Evolutionary conservation across 2,329 filamentous ascomycete species (phyloP).

Genomic region (Apiospora saccharicola): DNA sequence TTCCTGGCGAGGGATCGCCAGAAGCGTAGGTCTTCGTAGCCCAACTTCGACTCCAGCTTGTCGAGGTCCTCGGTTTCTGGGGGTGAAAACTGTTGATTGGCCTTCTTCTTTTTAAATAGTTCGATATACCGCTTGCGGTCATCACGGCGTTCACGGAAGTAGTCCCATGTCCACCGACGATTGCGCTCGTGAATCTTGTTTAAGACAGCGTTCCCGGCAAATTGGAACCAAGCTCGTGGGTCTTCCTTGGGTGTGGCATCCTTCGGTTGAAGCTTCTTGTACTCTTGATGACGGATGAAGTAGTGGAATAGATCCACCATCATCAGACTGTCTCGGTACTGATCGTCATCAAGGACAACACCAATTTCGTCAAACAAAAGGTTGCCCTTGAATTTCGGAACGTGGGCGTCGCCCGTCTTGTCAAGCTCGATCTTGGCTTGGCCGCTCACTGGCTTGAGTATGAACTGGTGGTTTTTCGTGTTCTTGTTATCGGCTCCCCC

Average conservation of each 20-base stretch:
- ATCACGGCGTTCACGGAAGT: slow-evolving; percentile 90
- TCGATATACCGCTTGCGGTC: slow-evolving; percentile 89
- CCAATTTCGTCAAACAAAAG: slow-evolving; percentile 97
- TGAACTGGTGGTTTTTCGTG: slow-evolving; percentile 79
- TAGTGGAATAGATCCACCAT: slow-evolving; percentile 98
- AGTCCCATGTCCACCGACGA: slow-evolving; percentile 93
- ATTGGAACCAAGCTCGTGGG: slow-evolving; percentile 89
- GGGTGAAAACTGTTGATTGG: slow-evolving; percentile 72
- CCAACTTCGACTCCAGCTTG: slow-evolving; percentile 83
- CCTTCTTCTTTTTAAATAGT: slow-evolving; percentile 93
- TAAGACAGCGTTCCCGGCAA: slow-evolving; percentile 88
- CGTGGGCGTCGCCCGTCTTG: slow-evolving; percentile 82
- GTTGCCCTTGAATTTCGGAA: slow-evolving; percentile 88
- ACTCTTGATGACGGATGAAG: slow-evolving; percentile 96
- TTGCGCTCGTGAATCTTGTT: slow-evolving; percentile 96
- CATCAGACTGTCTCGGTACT: slow-evolving; percentile 97
- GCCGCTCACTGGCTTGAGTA: slow-evolving; percentile 93
- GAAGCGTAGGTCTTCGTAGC: slow-evolving; percentile 95
- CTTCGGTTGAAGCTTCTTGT: slow-evolving; percentile 91
- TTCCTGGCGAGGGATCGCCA: slow-evolving; percentile 95
- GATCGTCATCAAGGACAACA: slow-evolving; percentile 94
- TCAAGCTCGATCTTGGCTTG: slow-evolving; percentile 94
- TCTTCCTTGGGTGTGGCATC: slow-evolving; percentile 83
- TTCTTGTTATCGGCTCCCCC: slow-evolving; percentile 65
- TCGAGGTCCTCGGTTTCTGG: slow-evolving; percentile 77